Conservation (phyloP, 306 rosid genomes). For the Sicyos baderoa region DNA sequence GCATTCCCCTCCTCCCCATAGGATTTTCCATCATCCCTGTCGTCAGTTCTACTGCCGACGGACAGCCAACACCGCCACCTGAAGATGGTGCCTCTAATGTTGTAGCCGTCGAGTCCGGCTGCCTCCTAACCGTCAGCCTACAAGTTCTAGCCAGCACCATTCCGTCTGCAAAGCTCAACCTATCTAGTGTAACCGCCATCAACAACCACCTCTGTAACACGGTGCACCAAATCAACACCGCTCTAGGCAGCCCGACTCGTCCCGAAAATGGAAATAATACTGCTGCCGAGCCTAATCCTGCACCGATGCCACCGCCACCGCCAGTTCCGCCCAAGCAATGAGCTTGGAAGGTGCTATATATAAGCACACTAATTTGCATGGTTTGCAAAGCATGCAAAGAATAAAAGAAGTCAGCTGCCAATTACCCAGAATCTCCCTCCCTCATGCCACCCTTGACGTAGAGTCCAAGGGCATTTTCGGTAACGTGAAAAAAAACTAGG, state of each 20-base stretch:
- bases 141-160: slow-evolving; percentile 76
- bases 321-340: slow-evolving; percentile 24
- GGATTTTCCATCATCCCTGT: slow-evolving; percentile 67
- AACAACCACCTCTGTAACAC: slow-evolving; percentile 79
- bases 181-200: slow-evolving; percentile 64
- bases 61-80: background rate
- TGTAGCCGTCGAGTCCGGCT: slow-evolving; percentile 28
- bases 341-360: slow-evolving; percentile 18
- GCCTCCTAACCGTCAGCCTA: slow-evolving; percentile 68
- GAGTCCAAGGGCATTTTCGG: background rate
- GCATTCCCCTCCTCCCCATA: slow-evolving; percentile 83
- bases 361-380: background rate
- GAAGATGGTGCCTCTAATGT: background rate
- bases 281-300: slow-evolving; percentile 19
- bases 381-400: background rate
- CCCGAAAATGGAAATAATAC: slow-evolving; percentile 19
- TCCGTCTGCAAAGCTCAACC: slow-evolving; percentile 72
- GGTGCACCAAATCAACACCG: slow-evolving; percentile 57
- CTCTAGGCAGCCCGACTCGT: slow-evolving; percentile 32
- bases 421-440: slow-evolving; percentile 21
- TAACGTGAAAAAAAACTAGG: background rate
- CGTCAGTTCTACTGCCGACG: slow-evolving; percentile 18
- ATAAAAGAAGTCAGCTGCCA: background rate
- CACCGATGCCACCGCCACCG: background rate
- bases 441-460: slow-evolving; percentile 6